Base-by-base conservation (phyloP, 495 filamentous ascomycete genomes). In the Aspergillus steynii region DNA sequence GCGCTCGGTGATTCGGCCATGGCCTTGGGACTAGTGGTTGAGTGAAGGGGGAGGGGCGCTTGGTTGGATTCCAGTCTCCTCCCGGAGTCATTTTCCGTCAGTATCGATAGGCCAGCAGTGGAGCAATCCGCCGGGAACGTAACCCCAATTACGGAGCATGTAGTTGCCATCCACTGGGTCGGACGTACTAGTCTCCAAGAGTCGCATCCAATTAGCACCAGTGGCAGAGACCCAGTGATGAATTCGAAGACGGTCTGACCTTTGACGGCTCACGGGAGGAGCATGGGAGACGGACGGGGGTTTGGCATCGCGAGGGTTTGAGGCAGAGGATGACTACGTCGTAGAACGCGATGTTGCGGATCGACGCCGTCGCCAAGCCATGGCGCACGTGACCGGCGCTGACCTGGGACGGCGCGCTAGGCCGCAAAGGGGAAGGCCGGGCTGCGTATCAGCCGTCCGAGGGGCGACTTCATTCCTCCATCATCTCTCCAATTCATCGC, bases 71-170 rank as follows among this genome's bases (percentile, higher is more conserved):
- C 49, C 56, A 60, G 25, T 25, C 29, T 61, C 51, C n/a, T 32
- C 27, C 48, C 59, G 63, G 63, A 65, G 37, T 50, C 29, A 37
- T 0, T 45, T 57, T 65, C 63, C 63, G 50, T 10, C 4, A 3
- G 4, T 14, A 50, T 42, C 58, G 62, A 65, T 65, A 58, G 62
- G 62, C 26, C 37, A 42, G 37, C 37, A 42, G 3, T 4, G 9
- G 37, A 2, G 37, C 37, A 42, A 42, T 3, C 3, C 14, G 10
- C 14, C 37, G 37, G 37, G 37, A 14, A 42, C 37, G 37, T 12
- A 42, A 10, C 9, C 34, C 34, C 34, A 7, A 10, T 37, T 37
- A 7, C 10, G 34, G 20, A 20, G 20, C 20, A 20, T 20, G 20
- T 20, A 20, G 20, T 20, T 37, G 2, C 9, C 34, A 7, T 37